A percentile compares a stretch with the other conserved stretches of the same genome.
phyloP scores from a whole-genome alignment of 805 yeast species.

The Suhomyces faveliae region DNA sequence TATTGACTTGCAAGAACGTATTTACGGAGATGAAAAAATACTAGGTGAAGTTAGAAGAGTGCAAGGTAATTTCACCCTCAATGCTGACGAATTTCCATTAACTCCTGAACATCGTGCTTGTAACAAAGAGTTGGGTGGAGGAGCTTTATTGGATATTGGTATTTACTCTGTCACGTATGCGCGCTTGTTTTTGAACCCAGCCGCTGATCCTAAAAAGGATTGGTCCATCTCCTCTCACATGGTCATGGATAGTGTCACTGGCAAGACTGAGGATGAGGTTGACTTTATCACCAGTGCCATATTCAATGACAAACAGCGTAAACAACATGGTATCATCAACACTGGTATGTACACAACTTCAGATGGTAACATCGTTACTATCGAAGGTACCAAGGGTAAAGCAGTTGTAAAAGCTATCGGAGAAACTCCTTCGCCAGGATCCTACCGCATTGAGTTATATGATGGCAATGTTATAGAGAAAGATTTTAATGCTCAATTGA shows the following conservation, averaged over 20 bases:
- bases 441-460: conserved; percentile 16
- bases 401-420: conserved; percentile 10
- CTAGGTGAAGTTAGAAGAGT: conserved; percentile 49
- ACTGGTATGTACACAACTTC: conserved; percentile 10
- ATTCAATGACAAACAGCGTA: conserved; percentile 38
- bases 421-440: conserved; percentile 15
- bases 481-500: conserved; percentile 22
- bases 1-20: conserved; percentile 30
- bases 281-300: conserved; percentile 42
- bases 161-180: conserved; percentile 50
- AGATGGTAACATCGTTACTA: conserved; percentile 7
- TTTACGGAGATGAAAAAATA: conserved; percentile 38
- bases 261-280: conserved; percentile 37
- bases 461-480: conserved; percentile 16
- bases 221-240: conserved; percentile 26
- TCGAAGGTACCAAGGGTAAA: conserved; percentile 13
- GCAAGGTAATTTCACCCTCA: conserved; percentile 41
- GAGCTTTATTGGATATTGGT: conserved; percentile 56
- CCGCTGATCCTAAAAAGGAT: conserved; percentile 7
- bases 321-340: conserved; percentile 40
- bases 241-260: conserved; percentile 27
- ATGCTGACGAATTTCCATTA: conserved; percentile 25
- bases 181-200: conserved; percentile 36
- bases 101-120: conserved; percentile 42
- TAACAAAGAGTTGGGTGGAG: conserved; percentile 46